phyloP scores from a whole-genome alignment of 2,329 filamentous ascomycete genomes.

The Phoma sp. region DNA sequence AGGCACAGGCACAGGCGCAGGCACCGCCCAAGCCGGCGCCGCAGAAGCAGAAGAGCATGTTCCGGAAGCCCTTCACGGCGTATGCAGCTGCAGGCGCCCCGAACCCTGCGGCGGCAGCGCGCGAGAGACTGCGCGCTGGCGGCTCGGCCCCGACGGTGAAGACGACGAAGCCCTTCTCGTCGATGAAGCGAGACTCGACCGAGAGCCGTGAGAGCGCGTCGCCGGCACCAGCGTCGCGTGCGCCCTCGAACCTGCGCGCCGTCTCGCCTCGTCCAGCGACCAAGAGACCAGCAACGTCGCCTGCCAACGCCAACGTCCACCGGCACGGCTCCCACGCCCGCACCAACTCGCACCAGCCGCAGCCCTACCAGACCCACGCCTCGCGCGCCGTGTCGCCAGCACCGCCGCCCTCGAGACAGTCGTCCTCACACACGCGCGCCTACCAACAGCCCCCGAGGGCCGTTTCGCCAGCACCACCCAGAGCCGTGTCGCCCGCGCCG shows the following conservation, averaged over 20 bases:
- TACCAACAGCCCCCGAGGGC: conserved; percentile 31
- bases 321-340: conserved; percentile 32
- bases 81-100: conserved; percentile 56
- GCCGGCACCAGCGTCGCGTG: conserved; percentile 30
- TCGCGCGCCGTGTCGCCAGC: conserved; percentile 33
- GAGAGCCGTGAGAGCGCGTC: conserved; percentile 43
- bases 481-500: conserved; percentile 31
- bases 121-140: conserved; percentile 43
- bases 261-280: conserved; percentile 50
- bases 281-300: conserved; percentile 47
- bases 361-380: conserved; percentile 21
- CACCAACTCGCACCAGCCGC: conserved; percentile 38
- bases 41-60: conserved; percentile 61
- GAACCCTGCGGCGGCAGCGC: conserved; percentile 50
- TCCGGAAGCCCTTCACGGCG: conserved; percentile 70
- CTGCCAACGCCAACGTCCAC: conserved; percentile 44
- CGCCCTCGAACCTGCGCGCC: conserved; percentile 43
- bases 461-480: conserved; percentile 35
- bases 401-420: conserved; percentile 29
- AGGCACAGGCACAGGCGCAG: conserved; percentile 51
- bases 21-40: conserved; percentile 48
- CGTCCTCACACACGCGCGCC: not conserved
- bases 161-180: conserved; percentile 56
- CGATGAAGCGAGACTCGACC: conserved; percentile 56
- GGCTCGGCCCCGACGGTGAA: conserved; percentile 43